A percentile compares a stretch with the other conserved stretches of the same genome.
Evolutionary conservation across 1,139 yeast species (phyloP).

Genomic region (Candida sp.): DNA sequence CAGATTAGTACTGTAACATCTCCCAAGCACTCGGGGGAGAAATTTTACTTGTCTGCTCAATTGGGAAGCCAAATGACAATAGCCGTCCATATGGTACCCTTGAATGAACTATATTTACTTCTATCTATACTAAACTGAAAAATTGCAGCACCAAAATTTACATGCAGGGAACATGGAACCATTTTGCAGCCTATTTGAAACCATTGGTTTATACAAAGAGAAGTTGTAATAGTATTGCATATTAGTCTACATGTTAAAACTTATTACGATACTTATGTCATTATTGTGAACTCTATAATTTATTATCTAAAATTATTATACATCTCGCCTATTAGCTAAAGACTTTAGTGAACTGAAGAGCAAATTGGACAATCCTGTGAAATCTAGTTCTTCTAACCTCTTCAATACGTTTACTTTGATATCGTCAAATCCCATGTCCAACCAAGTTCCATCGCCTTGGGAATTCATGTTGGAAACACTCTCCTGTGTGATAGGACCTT

Average conservation of each 20-base stretch:
- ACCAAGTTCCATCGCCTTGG: conserved; percentile 24
- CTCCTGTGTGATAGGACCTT: conserved; percentile 41
- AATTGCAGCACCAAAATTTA: not conserved
- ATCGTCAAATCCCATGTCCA: conserved; percentile 30
- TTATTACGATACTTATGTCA: no score
- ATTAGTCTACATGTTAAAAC: no score
- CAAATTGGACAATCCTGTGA: conserved; percentile 40
- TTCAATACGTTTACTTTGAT: conserved; percentile 35
- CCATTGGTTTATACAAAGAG: no score
- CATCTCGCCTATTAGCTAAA: conserved; percentile 21
- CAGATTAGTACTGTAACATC: not conserved
- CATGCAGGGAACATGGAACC: not conserved
- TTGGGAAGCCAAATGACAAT: not conserved
- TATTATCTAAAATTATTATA: no score
- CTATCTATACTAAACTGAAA: not conserved
- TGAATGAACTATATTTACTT: not conserved
- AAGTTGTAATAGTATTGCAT: no score
- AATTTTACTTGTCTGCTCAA: not conserved
- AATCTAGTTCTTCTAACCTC: conserved; percentile 32
- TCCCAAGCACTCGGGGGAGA: not conserved
- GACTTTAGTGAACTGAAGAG: conserved; percentile 46
- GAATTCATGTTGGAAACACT: conserved; percentile 20
- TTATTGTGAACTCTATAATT: no score
- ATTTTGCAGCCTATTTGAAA: not conserved
- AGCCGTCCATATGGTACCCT: not conserved